Conservation (phyloP, 176 grass and related monocot genomes). For the Oryza meyeriana region DNA sequence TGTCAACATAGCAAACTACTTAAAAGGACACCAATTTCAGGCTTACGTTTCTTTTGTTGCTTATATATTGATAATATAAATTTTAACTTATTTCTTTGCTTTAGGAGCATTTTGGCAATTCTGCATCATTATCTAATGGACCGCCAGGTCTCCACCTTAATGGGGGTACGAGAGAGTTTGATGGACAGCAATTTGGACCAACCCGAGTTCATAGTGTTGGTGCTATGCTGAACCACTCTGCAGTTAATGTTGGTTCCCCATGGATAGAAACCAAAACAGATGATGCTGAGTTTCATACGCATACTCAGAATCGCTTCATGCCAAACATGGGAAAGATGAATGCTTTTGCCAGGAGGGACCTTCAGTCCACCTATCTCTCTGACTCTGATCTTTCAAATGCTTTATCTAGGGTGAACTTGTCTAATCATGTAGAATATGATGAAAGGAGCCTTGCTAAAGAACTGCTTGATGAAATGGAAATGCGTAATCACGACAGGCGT, state of each 20-base stretch:
- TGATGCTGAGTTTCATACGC: slow-evolving; percentile 23
- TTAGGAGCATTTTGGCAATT: slow-evolving; percentile 43
- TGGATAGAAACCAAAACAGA: slow-evolving; percentile 25
- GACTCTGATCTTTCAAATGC: slow-evolving; percentile 46
- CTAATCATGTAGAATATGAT: slow-evolving; percentile 27
- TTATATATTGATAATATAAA: neutral
- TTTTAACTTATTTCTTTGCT: neutral
- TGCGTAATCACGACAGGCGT: neutral
- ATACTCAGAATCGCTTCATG: slow-evolving; percentile 23
- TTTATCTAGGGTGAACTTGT: slow-evolving; percentile 46
- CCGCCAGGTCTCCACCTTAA: neutral
- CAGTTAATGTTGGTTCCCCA: slow-evolving; percentile 22
- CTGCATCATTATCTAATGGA: slow-evolving; percentile 27
- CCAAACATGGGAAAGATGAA: slow-evolving; percentile 39
- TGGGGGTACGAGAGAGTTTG: slow-evolving; percentile 16
- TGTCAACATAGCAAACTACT: too few relatives aligned
- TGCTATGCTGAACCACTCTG: neutral
- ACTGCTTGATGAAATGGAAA: slow-evolving; percentile 43
- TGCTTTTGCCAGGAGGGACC: slow-evolving; percentile 32
- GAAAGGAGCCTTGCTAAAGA: slow-evolving; percentile 36
- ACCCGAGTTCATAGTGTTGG: slow-evolving; percentile 23
- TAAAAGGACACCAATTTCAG: neutral
- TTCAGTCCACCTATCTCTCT: slow-evolving; percentile 2
- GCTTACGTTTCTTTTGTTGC: neutral
- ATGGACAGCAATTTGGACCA: slow-evolving; percentile 34